Percentiles rank a stretch among this genome's conserved stretches.
Evolutionary conservation across 2,329 filamentous ascomycete species (phyloP).

Genomic region (Byssothecium circinans): DNA sequence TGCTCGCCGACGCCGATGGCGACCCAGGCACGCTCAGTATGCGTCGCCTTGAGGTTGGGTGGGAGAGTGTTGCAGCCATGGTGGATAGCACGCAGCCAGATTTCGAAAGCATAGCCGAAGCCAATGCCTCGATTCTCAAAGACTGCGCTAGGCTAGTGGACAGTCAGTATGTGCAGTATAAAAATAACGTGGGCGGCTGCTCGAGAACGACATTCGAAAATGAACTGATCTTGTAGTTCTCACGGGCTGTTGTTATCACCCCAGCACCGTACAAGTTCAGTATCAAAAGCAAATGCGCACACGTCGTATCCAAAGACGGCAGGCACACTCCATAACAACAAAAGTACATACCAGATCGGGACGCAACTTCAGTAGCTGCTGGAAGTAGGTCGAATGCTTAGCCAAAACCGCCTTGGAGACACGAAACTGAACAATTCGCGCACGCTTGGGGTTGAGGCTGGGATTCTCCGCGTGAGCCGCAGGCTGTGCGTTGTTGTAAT

Average conservation of each 20-base stretch:
- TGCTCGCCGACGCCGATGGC: conserved; percentile 15
- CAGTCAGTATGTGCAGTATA: background rate
- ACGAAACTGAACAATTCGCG: conserved; percentile 13
- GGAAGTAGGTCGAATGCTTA: conserved; percentile 12
- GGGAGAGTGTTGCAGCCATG: conserved; percentile 10
- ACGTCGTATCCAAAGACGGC: too few relatives aligned
- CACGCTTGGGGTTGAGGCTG: conserved; percentile 2
- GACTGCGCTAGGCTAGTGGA: conserved; percentile 6
- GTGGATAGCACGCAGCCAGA: conserved; percentile 17
- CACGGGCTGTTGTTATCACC: background rate
- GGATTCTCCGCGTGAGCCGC: background rate
- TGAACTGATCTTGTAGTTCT: background rate
- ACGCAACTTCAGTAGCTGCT: conserved; percentile 6
- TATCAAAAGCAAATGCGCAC: background rate
- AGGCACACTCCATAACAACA: background rate
- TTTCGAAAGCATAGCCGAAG: conserved; percentile 15
- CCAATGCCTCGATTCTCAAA: conserved; percentile 15
- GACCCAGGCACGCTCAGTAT: conserved; percentile 16
- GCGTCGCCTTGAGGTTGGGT: conserved; percentile 11
- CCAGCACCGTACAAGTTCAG: background rate
- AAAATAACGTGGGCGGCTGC: background rate
- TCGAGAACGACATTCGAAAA: too few relatives aligned
- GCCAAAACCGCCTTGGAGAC: conserved; percentile 9
- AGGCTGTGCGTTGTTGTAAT: background rate
- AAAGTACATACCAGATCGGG: conserved; percentile 11